Evolutionary conservation across 73 alveolate genomes (phyloP).

Genomic region (Tetrahymena borealis): DNA sequence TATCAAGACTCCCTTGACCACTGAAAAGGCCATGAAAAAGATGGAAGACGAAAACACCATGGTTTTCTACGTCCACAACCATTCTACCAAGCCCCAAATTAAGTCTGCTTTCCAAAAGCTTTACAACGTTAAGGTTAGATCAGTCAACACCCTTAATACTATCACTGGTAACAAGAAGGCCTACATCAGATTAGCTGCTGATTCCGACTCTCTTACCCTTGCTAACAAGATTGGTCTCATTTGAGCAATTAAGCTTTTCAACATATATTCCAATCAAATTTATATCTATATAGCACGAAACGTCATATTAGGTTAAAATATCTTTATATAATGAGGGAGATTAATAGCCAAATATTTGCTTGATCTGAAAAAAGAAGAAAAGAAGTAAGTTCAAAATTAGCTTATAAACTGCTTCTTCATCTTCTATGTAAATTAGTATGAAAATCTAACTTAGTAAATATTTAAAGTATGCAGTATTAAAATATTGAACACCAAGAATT

Average conservation of each 20-base stretch:
- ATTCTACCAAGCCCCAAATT: conserved; percentile 70
- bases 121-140: conserved; percentile 55
- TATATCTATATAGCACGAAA: background rate
- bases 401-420: background rate
- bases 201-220: conserved; percentile 65
- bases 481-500: background rate
- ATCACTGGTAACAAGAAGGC: conserved; percentile 81
- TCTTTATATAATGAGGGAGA: background rate
- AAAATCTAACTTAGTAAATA: background rate
- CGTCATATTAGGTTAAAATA: background rate
- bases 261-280: background rate
- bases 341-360: background rate
- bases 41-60: conserved; percentile 80
- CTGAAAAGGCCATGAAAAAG: conserved; percentile 72
- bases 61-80: conserved; percentile 65
- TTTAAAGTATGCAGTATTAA: background rate
- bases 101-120: conserved; percentile 69
- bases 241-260: conserved; percentile 36
- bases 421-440: background rate
- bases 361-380: background rate
- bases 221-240: conserved; percentile 78
- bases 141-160: conserved; percentile 55
- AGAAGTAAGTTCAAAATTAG: background rate
- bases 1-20: conserved; percentile 66
- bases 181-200: conserved; percentile 61